phyloP scores from a whole-genome alignment of 768 basidiomycete species.

The Rhizopogon roseolus region DNA sequence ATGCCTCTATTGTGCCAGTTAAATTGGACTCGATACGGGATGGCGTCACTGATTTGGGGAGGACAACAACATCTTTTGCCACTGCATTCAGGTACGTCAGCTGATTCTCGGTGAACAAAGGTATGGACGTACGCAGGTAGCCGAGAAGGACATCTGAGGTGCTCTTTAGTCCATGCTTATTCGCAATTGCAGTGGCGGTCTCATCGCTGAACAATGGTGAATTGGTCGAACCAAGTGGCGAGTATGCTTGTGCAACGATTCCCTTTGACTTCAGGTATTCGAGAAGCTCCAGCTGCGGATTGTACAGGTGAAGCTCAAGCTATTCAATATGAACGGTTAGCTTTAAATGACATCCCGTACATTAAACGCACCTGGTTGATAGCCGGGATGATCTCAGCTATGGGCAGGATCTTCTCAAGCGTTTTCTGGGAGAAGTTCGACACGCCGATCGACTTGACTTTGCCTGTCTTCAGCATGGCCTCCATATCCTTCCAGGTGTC shows the following conservation, averaged over 20 bases:
- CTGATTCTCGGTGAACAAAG: constrained; percentile 1
- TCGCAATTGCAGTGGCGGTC: constrained; percentile 52
- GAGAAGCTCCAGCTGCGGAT: constrained; percentile 67
- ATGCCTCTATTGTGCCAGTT: constrained; percentile 43
- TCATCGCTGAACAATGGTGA: constrained; percentile 65
- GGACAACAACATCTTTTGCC: constrained; percentile 55
- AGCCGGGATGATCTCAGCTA: constrained; percentile 62
- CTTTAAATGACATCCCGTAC: background rate
- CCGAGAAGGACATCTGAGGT: constrained; percentile 58
- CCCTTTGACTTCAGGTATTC: constrained; percentile 58
- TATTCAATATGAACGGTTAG: constrained; percentile 18
- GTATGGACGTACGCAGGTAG: constrained; percentile 45
- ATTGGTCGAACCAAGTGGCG: constrained; percentile 68
- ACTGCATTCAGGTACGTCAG: constrained; percentile 32
- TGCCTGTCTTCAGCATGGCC: constrained; percentile 61
- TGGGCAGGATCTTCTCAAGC: constrained; percentile 65
- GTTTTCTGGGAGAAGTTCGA: constrained; percentile 71
- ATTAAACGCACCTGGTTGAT: constrained; percentile 58
- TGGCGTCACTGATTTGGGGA: constrained; percentile 78
- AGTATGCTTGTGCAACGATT: constrained; percentile 76
- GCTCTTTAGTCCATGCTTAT: constrained; percentile 44
- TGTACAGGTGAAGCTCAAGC: constrained; percentile 73
- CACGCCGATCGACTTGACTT: constrained; percentile 62
- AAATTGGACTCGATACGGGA: constrained; percentile 61
- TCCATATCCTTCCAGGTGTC: constrained; percentile 90